Evolutionary conservation across 1,284 basidiomycete species (phyloP).

Genomic region (Ceratobasidium sp.): DNA sequence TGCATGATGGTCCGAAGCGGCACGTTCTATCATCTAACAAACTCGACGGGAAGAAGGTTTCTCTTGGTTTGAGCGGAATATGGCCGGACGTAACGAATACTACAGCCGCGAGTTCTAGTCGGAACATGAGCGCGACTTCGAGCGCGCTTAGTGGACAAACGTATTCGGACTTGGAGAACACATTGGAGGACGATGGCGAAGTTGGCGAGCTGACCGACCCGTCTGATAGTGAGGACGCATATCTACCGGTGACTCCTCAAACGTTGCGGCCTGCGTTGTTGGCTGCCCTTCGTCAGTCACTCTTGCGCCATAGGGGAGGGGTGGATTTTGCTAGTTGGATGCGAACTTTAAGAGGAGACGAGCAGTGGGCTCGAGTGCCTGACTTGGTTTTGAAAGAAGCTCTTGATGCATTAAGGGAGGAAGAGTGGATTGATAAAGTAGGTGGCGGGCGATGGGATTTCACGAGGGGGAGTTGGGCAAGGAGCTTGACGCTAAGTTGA

Average conservation of each 20-base stretch:
- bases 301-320: conserved; percentile 30
- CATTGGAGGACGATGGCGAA: conserved; percentile 19
- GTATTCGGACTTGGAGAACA: conserved; percentile 11
- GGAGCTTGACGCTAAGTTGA: conserved; percentile 37
- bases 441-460: conserved; percentile 38
- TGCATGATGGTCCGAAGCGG: conserved; percentile 32
- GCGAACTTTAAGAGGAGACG: conserved; percentile 31
- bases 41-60: neutral
- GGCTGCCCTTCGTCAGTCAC: conserved; percentile 11
- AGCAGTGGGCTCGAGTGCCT: conserved; percentile 32
- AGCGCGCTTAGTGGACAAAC: conserved; percentile 4
- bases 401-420: conserved; percentile 5
- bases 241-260: conserved; percentile 29
- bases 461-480: conserved; percentile 42
- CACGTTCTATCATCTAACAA: neutral
- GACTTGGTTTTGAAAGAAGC: conserved; percentile 30
- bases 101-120: neutral
- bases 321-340: conserved; percentile 34
- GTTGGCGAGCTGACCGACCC: conserved; percentile 28
- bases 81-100: conserved; percentile 40
- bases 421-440: conserved; percentile 39
- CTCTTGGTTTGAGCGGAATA: conserved; percentile 1
- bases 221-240: conserved; percentile 42
- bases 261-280: conserved; percentile 25
- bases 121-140: conserved; percentile 1